Evolutionary conservation across 345 rosid genomes (phyloP), one percentile per base, ranked within the genome.

Genomic region (Eucalyptus curtisii): DNA sequence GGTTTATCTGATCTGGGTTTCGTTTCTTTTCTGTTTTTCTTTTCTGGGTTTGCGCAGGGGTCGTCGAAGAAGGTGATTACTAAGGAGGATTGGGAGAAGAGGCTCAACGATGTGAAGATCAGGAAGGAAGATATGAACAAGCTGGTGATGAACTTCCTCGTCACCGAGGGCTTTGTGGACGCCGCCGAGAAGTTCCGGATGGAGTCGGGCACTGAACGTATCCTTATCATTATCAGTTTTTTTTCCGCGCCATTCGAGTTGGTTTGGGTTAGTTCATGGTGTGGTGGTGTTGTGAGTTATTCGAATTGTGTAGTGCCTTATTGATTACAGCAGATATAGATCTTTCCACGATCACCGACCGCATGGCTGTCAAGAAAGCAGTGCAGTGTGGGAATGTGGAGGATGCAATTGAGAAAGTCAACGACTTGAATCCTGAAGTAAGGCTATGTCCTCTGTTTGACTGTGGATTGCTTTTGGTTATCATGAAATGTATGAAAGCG

Each of bases 321-420:
- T 92, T 84, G 94, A 87, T 90, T 88, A 91, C 90, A 98, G 99
- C 99, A 91, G 99, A 96, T 88, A 96, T 97, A 49, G 99, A 97
- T 98, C 97, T 98, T 89, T 95, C 97, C 9, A 97, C 97, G 5
- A 96, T 98, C 87, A 94, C 97, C 0, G 99, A 98, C 87, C 95
- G 99, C 79, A 95, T 97, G 98, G 99, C 99, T 88, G 99, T 97
- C 89, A 98, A 97, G 93, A 98, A 95, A 91, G 99, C 99, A 12
- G 99, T 98, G 45, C 99, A 97, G 87, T 92, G 93, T 90, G 99
- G 99, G 71, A 95, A 98, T 88, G 99, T 98, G 7, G 99, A 96
- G 93, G 99, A 97, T 93, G 99, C 99, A 13, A 97, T 98, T 79
- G 99, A 96, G 90, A 98, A 95, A 95, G 97, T 96, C 14, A 97